phyloP scores from a whole-genome alignment of 805 yeast genomes.

The Ogataea populi-albae region DNA sequence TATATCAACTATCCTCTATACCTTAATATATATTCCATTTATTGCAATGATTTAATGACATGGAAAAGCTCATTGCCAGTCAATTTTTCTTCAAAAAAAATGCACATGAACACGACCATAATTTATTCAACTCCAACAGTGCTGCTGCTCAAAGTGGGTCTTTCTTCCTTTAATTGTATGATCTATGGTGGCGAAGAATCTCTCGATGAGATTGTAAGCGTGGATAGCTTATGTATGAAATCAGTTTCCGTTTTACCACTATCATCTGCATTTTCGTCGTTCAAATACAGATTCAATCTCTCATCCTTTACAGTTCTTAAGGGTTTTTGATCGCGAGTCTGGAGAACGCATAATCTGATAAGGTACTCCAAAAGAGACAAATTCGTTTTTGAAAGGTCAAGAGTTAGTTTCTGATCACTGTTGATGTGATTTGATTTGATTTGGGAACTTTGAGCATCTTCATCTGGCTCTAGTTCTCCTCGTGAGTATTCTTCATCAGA shows the following conservation, averaged over 20 bases:
- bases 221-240: too few species aligned
- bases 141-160: too few species aligned
- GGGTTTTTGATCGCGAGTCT: slow-evolving; percentile 54
- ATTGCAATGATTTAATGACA: background rate
- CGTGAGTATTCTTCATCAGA: slow-evolving; percentile 26
- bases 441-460: too few species aligned
- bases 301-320: slow-evolving; percentile 63
- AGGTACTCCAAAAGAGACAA: slow-evolving; percentile 65
- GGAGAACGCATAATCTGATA: slow-evolving; percentile 56
- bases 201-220: too few species aligned
- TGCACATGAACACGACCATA: too few species aligned
- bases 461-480: slow-evolving; percentile 26
- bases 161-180: too few species aligned
- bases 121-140: too few species aligned
- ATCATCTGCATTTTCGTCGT: slow-evolving; percentile 46
- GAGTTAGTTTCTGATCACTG: too few species aligned
- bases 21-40: too few species aligned
- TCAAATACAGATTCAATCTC: slow-evolving; percentile 54
- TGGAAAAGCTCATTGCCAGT: background rate
- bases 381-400: slow-evolving; percentile 23
- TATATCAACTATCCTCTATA: too few species aligned
- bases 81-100: background rate
- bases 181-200: too few species aligned
- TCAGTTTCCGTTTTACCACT: background rate
- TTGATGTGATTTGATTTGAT: too few species aligned